phyloP scores from a whole-genome alignment of 768 basidiomycete species.

The Boletus vinaceobasis region DNA sequence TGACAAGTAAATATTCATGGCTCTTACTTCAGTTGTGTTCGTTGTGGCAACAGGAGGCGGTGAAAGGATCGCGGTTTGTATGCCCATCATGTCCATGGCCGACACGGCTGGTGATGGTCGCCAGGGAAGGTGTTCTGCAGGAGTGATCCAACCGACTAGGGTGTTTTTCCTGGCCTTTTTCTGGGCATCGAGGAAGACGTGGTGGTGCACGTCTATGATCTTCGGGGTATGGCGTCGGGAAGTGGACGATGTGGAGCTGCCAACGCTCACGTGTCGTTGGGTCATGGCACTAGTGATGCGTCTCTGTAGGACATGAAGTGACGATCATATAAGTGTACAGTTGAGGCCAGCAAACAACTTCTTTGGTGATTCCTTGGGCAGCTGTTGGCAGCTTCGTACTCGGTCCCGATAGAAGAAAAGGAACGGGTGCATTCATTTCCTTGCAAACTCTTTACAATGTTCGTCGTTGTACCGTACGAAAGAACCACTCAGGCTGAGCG shows the following conservation, averaged over 20 bases:
- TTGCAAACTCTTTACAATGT: constrained; percentile 56
- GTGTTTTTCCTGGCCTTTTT: constrained; percentile 44
- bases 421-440: constrained; percentile 17
- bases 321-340: not conserved
- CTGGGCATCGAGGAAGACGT: constrained; percentile 58
- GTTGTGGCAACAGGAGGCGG: constrained; percentile 54
- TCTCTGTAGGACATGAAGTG: not conserved
- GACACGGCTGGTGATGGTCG: constrained; percentile 51
- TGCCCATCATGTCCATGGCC: constrained; percentile 57
- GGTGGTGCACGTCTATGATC: constrained; percentile 71
- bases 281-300: constrained; percentile 8
- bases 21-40: constrained; percentile 41
- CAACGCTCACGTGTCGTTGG: constrained; percentile 3
- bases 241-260: not conserved
- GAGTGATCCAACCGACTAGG: constrained; percentile 58
- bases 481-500: constrained; percentile 61
- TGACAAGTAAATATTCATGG: constrained; percentile 46
- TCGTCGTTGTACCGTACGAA: constrained; percentile 82
- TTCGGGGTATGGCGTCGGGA: constrained; percentile 2
- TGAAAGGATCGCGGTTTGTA: constrained; percentile 64
- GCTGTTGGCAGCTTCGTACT: constrained; percentile 13
- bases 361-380: constrained; percentile 12
- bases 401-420: constrained; percentile 13
- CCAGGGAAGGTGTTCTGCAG: constrained; percentile 67
- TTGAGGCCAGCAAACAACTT: not conserved